Evolutionary conservation across 768 basidiomycete species (phyloP).

Genomic region (Leccinellum albellum): DNA sequence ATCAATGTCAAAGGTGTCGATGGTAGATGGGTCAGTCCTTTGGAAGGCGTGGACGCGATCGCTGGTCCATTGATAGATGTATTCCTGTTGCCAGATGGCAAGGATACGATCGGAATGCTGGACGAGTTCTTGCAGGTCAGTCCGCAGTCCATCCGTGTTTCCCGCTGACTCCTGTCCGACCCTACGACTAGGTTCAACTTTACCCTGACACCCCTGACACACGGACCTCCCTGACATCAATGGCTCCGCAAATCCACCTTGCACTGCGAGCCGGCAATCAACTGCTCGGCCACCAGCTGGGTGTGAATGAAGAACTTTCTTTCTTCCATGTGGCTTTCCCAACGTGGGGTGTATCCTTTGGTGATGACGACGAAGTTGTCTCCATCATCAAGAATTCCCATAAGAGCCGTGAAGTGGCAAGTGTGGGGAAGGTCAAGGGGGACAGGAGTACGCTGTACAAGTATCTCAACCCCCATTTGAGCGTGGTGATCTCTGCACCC

Average conservation of each 20-base stretch:
- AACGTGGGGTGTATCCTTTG: constrained; percentile 63
- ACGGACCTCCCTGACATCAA: constrained; percentile 39
- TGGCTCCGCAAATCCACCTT: constrained; percentile 50
- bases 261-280: constrained; percentile 49
- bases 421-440: constrained; percentile 79
- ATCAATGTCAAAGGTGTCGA: constrained; percentile 1
- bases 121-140: constrained; percentile 76
- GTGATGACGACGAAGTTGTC: constrained; percentile 54
- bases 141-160: constrained; percentile 10
- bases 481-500: constrained; percentile 58
- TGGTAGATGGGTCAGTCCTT: constrained; percentile 29
- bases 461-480: constrained; percentile 82
- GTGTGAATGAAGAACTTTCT: constrained; percentile 39
- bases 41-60: constrained; percentile 62
- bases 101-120: constrained; percentile 58
- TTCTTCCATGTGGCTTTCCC: constrained; percentile 50
- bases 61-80: constrained; percentile 56
- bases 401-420: constrained; percentile 55
- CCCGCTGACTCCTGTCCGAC: background rate
- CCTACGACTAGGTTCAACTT: constrained; percentile 46
- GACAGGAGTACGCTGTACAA: constrained; percentile 91
- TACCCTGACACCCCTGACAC: constrained; percentile 60
- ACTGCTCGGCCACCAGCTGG: constrained; percentile 57
- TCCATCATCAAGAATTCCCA: constrained; percentile 45
- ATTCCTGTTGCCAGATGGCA: constrained; percentile 45